Base-by-base conservation (phyloP, 2,329 filamentous ascomycete genomes). In the Trichoderma sp. region DNA sequence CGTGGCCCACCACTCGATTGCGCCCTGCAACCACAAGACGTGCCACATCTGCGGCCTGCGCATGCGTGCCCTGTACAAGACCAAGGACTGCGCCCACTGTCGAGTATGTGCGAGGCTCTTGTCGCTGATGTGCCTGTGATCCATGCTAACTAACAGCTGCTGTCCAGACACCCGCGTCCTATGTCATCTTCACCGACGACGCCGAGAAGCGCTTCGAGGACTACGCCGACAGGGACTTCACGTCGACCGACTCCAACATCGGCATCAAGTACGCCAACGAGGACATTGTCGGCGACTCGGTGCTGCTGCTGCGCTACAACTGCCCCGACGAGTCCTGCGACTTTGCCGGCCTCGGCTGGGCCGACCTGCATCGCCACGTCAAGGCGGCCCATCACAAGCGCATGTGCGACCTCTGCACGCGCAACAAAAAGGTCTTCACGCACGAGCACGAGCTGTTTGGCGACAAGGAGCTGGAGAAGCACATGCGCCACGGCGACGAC, bases 381-480 rank as follows among this genome's bases (percentile, higher is more conserved):
- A 91, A 91, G 76, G 88, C 84, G 64, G 87, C 86, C 69, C 96
- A 99, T 82, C 86, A 90, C 72, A 97, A 95, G 81, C 90, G 92
- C 77, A 94, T 96, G 90, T 96, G 92, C 79, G 93, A 97, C 79
- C 84, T 97, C 13, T 97, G 94, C 80, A 87, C 94, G 7, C 85
- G 94, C 70, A 94, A 97, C 83, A 99, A 99, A 81, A 97, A 97
- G 77, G 94, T 97, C 39, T 99, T 99, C 75, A 97, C 96, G 1
- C 96, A 99, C 80, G 96, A 99, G 80, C 96, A 99, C 77, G 93
- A 96, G 71, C 85, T 99, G 1, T 98, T 97, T 78, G 91, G 92
- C 0, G 86, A 89, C 71, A 87, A 90, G 71, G 93, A 95, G 73
- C 84, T 98, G 60, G 89, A 92, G 73, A 91, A 89, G 75, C 96